Percentiles rank a stretch among this genome's conserved stretches.
Evolutionary conservation across 2,329 filamentous ascomycete species (phyloP).

Genomic region (Claviceps arundinis): DNA sequence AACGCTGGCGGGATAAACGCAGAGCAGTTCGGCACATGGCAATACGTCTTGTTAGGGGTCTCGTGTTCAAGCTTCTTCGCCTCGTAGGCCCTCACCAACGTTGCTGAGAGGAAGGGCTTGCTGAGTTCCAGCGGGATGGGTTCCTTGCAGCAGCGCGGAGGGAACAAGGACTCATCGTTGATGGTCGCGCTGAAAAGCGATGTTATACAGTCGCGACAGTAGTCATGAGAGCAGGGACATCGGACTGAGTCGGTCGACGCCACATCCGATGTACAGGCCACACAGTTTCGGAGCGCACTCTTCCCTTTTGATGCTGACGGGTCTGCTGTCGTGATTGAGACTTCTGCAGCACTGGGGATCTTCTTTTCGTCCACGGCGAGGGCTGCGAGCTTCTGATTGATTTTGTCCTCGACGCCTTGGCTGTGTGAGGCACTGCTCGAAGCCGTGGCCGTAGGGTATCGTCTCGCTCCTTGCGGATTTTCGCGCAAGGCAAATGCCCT

Average conservation of each 20-base stretch:
- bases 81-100: constrained; percentile 23
- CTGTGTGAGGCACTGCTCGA: not conserved
- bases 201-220: constrained; percentile 36
- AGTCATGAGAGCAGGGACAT: constrained; percentile 25
- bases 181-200: constrained; percentile 29
- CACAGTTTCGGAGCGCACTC: not conserved
- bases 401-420: not conserved
- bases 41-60: constrained; percentile 37
- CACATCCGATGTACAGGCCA: not conserved
- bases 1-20: constrained; percentile 27
- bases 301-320: too few relatives aligned
- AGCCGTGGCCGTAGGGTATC: not conserved
- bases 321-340: too few relatives aligned
- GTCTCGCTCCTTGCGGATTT: too few relatives aligned
- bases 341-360: too few relatives aligned
- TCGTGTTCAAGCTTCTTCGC: constrained; percentile 35
- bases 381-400: not conserved
- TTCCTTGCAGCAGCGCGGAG: constrained; percentile 37
- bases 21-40: constrained; percentile 28
- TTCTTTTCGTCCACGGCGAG: not conserved
- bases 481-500: not conserved
- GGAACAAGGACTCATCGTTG: constrained; percentile 38
- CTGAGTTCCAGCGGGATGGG: constrained; percentile 24
- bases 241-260: not conserved
- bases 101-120: constrained; percentile 20